Conservation (phyloP, 352 stramenopile species). For the Albugo candida region DNA sequence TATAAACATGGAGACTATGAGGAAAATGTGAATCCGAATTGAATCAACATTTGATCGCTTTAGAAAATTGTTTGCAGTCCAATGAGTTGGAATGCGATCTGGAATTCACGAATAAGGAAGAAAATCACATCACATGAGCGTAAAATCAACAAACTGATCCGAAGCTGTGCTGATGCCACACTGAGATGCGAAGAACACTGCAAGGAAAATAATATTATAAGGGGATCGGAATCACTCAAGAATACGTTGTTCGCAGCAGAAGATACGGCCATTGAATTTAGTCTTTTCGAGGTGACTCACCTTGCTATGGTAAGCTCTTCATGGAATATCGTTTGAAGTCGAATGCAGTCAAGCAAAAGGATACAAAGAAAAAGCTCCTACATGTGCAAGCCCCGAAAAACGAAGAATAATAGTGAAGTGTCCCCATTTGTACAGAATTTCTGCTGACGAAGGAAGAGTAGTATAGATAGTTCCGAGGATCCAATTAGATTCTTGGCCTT, state of each 20-base stretch:
- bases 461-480: neutral
- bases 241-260: slow-evolving; percentile 18
- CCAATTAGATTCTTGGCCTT: slow-evolving; percentile 18
- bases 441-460: neutral
- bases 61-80: slow-evolving; percentile 20
- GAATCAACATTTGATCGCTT: slow-evolving; percentile 18
- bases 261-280: slow-evolving; percentile 17
- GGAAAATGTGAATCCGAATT: slow-evolving; percentile 26
- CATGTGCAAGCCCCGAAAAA: neutral
- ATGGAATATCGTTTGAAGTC: slow-evolving; percentile 39
- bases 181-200: slow-evolving; percentile 19
- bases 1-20: slow-evolving; percentile 18
- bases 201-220: slow-evolving; percentile 12
- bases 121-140: slow-evolving; percentile 40
- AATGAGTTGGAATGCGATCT: slow-evolving; percentile 6
- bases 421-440: neutral
- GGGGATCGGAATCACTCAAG: slow-evolving; percentile 13
- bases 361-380: slow-evolving; percentile 9
- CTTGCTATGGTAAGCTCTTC: slow-evolving; percentile 19
- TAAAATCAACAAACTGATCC: slow-evolving; percentile 25
- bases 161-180: slow-evolving; percentile 16
- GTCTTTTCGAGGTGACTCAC: too few species aligned
- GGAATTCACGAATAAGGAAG: slow-evolving; percentile 30
- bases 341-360: slow-evolving; percentile 12
- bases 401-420: neutral